Percentiles rank a stretch among this genome's conserved stretches.
Evolutionary conservation across 331 rosid genomes (phyloP).

Genomic region (Pyracantha coccinea): DNA sequence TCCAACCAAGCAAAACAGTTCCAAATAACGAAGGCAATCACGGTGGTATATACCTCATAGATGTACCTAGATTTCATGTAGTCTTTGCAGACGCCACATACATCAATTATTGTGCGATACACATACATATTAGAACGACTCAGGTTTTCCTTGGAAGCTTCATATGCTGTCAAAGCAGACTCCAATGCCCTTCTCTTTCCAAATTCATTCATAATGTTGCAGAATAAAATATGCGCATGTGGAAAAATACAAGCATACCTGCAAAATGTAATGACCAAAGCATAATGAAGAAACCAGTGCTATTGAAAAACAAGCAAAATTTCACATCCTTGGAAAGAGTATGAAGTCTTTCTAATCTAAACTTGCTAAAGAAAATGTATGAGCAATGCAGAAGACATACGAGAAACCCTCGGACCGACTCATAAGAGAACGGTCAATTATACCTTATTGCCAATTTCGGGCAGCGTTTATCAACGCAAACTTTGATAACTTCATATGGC

Average conservation of each 20-base stretch:
- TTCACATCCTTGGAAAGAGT: background rate
- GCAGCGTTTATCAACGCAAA: constrained; percentile 45
- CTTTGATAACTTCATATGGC: constrained; percentile 57
- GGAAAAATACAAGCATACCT: constrained; percentile 89
- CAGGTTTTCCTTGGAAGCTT: constrained; percentile 47
- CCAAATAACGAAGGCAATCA: constrained; percentile 13
- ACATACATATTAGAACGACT: constrained; percentile 61
- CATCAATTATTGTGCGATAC: constrained; percentile 74
- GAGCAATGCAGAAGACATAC: constrained; percentile 3
- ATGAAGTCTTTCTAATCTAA: background rate
- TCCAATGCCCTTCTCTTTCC: constrained; percentile 66
- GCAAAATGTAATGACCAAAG: constrained; percentile 22
- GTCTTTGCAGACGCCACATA: constrained; percentile 73
- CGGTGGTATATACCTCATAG: constrained; percentile 58
- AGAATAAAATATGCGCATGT: constrained; percentile 55
- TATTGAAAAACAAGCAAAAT: background rate
- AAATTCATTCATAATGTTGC: constrained; percentile 60
- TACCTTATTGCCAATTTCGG: constrained; percentile 88
- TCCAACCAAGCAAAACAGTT: constrained; percentile 7
- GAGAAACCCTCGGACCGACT: background rate
- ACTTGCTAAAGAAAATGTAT: background rate
- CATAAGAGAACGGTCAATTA: constrained; percentile 15
- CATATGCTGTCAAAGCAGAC: constrained; percentile 70
- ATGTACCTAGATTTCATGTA: constrained; percentile 77
- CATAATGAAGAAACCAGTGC: background rate